Evolutionary conservation across 495 filamentous ascomycete genomes (phyloP), one percentile per base, ranked within the genome.

Genomic region (Aspergillus conjunctus): DNA sequence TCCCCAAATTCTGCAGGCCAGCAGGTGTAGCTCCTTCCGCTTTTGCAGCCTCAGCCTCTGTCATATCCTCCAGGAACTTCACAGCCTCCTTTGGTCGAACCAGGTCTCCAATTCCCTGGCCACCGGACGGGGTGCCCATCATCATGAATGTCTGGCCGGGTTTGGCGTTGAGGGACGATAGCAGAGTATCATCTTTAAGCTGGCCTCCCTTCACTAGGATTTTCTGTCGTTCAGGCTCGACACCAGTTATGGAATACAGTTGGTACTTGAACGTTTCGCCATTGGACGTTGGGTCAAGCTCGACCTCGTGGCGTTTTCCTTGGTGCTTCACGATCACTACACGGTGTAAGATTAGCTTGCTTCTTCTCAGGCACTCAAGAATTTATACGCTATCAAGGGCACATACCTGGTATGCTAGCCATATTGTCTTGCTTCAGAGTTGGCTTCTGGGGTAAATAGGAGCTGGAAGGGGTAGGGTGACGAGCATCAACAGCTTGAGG

Each of bases 1-100:
- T 98, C 22, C 94, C 94, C 60, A 97, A 79, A 66, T 98, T 98
- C 70, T 92, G 85, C 61, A 98, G 73, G 32, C 94, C 94, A 58
- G 94, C 91, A 12, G 94, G 94, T 50, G 79, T 91, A 45, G 93
- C 94, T 44, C 91, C 93, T 50, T 86, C 88, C 62, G 86, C 81
- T 68, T 84, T 87, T 21, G 94, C 95, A 31, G 86, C 85, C 71
- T 98, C 93, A 21, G 93, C 93, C 68, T 94, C 94, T 5, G 92
- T 96, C 94, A 98, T 97, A 71, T 98, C 94, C 72, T 98, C 94
- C 64, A 96, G 71, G 66, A 98, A 98, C 73, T 88, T 92, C 68
- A 92, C 81, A 60, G 81, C 81, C 72, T 97, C 90, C 64, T 88
- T 91, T 8, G 95, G 95, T 22, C 86, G 82, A 58, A 83, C 83